Evolutionary conservation across 2,329 filamentous ascomycete species (phyloP), one percentile per base, ranked within the genome.

Genomic region (Pyrenochaeta sp.): DNA sequence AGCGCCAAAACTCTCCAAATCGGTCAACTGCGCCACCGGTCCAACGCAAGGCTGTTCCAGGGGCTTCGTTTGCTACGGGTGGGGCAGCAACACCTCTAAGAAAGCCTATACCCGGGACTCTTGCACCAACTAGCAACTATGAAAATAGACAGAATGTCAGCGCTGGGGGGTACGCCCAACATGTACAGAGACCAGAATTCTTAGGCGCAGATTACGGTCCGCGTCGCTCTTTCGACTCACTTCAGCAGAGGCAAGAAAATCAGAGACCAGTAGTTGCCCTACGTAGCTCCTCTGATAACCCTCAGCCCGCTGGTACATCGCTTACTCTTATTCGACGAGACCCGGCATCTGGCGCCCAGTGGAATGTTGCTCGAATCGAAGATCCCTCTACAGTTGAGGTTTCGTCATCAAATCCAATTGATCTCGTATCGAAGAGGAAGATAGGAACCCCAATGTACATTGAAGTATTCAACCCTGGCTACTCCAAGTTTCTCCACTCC

Each of bases 401-500:
- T 10, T 79, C 77, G 41, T 81, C 79, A 11, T 79, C 81, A 33
- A 64, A 64, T 3, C 31, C 72, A 7, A 64, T 66, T 49, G 68
- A 74, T 29, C 51, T 67, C 30, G 58, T 58, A 15, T 56, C 62
- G 17, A 72, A 70, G 36, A 66, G 63, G 36, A 79, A 75, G 56
- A 67, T 71, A 15, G 79, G 78, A 17, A 68, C 77, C 7, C 79
- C 80, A 0, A 58, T 81, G 36, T 80, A 77, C 39, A 78, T 88
- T 10, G 83, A 87, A 45, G 81, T 88, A 10, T 80, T 77, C 7
- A 87, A 84, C 20, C 82, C 84, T 1, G 85, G 85, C 14, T 89
- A 89, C 64, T 79, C 76, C 33, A 84, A 83, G 48, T 87, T 88
- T 60, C 69, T 81, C 9, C 63, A 76, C 59, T 60, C 65, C 3